Evolutionary conservation across 306 rosid species (phyloP).

Genomic region (Castanea sativa): DNA sequence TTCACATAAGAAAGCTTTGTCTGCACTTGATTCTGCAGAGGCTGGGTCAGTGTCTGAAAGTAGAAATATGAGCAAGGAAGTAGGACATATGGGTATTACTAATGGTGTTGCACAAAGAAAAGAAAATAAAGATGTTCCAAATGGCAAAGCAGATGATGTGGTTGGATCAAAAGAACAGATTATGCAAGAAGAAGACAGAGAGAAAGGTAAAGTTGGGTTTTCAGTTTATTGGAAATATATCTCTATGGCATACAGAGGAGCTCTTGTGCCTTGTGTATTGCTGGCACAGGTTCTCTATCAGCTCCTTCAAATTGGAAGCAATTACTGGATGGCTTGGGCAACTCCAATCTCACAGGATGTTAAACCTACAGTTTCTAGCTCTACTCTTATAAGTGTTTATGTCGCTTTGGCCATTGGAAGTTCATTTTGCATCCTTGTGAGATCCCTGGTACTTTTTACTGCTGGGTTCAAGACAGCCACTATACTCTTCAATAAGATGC

Average conservation of each 20-base stretch:
- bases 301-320: slow-evolving; percentile 58
- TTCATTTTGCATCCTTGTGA: slow-evolving; percentile 40
- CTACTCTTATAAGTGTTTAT: slow-evolving; percentile 38
- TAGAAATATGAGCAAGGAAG: slow-evolving; percentile 9
- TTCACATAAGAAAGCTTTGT: slow-evolving; percentile 58
- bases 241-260: slow-evolving; percentile 56
- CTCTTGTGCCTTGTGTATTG: slow-evolving; percentile 56
- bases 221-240: slow-evolving; percentile 53
- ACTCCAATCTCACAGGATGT: slow-evolving; percentile 45
- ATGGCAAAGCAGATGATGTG: slow-evolving; percentile 22
- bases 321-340: slow-evolving; percentile 81
- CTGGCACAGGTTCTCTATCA: slow-evolving; percentile 44
- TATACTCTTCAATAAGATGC: slow-evolving; percentile 57
- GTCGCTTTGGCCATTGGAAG: slow-evolving; percentile 50
- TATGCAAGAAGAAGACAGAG: slow-evolving; percentile 78
- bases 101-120: slow-evolving; percentile 16
- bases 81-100: background rate
- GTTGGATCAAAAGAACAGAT: slow-evolving; percentile 46
- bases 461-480: slow-evolving; percentile 58
- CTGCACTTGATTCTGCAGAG: slow-evolving; percentile 32
- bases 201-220: slow-evolving; percentile 58
- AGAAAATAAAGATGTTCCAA: slow-evolving; percentile 21
- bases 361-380: slow-evolving; percentile 28
- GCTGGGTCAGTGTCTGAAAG: slow-evolving; percentile 10
- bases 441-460: slow-evolving; percentile 36